Evolutionary conservation across 176 grass and related monocot species (phyloP).

Genomic region (Rhynchospora breviuscula): DNA sequence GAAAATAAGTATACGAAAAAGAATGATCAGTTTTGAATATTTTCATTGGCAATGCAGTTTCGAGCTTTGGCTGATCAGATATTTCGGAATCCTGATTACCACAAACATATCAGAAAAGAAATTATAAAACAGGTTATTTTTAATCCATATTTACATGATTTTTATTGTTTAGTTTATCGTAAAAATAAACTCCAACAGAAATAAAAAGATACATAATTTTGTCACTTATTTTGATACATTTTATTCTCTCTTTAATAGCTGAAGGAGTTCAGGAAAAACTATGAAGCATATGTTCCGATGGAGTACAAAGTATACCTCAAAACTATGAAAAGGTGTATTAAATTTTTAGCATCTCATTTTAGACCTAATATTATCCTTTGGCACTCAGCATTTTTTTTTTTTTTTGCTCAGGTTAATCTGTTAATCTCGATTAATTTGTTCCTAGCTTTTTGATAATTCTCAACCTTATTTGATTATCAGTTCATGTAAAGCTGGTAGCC

Average conservation of each 20-base stretch:
- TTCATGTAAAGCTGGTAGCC: not conserved
- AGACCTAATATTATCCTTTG: not conserved
- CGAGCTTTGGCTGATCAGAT: constrained; percentile 98
- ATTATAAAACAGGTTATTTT: constrained; percentile 66
- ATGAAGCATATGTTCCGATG: constrained; percentile 97
- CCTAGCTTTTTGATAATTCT: not conserved
- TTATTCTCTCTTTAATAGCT: constrained; percentile 49
- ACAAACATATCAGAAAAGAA: constrained; percentile 76
- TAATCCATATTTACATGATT: not conserved
- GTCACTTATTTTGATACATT: constrained; percentile 7
- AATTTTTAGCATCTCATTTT: constrained; percentile 21
- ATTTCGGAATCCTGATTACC: constrained; percentile 92
- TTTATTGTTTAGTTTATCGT: constrained; percentile 16
- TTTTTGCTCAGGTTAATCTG: not conserved
- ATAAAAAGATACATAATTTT: not conserved
- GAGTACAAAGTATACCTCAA: constrained; percentile 91
- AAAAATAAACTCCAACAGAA: not conserved
- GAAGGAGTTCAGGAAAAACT: constrained; percentile 77
- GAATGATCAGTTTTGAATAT: constrained; percentile 1
- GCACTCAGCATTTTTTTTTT: not conserved
- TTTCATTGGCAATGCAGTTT: constrained; percentile 43
- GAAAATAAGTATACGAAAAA: constrained; percentile 1
- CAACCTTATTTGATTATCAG: not conserved
- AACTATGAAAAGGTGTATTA: constrained; percentile 85
- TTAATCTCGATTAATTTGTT: no score